Percentiles rank a stretch among this genome's conserved stretches.
Conservation (phyloP, 371 early-diverging fungal genomes). For the Mucor velutinosus region DNA sequence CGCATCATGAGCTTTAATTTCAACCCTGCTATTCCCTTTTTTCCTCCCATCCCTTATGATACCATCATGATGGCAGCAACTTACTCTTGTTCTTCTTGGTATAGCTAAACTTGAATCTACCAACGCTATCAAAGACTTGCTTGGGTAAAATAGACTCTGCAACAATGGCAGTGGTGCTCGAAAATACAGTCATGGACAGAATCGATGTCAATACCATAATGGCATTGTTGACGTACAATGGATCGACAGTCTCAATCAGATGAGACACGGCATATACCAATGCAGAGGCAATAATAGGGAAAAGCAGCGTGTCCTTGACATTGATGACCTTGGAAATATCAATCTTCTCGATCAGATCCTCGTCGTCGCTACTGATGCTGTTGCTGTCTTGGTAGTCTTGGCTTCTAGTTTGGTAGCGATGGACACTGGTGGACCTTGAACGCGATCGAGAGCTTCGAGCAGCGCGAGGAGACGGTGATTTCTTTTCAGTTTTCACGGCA, state of each 20-base stretch:
- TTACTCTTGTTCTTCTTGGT: constrained; percentile 15
- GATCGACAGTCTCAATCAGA: constrained; percentile 4
- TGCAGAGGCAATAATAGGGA: constrained; percentile 19
- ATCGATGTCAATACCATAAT: constrained; percentile 1
- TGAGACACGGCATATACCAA: constrained; percentile 7
- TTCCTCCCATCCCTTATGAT: not conserved
- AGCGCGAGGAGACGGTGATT: not conserved
- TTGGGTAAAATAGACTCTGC: constrained; percentile 6
- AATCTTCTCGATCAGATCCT: constrained; percentile 1
- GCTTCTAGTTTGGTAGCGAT: constrained; percentile 1
- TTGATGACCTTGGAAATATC: constrained; percentile 10
- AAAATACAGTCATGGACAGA: constrained; percentile 17
- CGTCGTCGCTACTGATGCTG: not conserved
- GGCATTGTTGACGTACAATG: constrained; percentile 10
- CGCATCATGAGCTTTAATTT: not conserved
- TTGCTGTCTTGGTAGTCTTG: not conserved
- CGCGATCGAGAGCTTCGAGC: not conserved
- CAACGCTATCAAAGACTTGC: not conserved
- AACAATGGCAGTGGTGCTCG: constrained; percentile 13
- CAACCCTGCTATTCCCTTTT: not conserved
- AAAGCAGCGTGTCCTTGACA: constrained; percentile 11
- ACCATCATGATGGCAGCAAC: not conserved
- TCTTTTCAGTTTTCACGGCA: not conserved
- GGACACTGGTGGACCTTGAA: not conserved
- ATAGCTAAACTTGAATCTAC: constrained; percentile 16